These are phyloP conservation scores for Amanita thiersii DNA, from an alignment of 768 basidiomycete genomes.

Conservation along the genomic window DNA sequence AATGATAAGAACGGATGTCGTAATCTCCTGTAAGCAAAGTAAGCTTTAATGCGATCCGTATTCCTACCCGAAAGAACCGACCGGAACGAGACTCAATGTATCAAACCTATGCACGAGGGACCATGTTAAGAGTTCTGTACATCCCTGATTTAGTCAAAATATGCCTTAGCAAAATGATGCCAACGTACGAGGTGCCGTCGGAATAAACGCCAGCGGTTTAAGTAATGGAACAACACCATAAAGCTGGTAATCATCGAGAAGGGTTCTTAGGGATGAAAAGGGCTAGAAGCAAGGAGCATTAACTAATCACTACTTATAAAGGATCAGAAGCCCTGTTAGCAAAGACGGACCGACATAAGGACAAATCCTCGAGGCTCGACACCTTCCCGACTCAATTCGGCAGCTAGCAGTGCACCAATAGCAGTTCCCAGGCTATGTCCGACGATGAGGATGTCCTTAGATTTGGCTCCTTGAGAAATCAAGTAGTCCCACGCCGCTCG, in stretches of 20 bases:
- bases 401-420: constrained; percentile 40
- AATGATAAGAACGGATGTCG: constrained; percentile 59
- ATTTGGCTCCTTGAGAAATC: constrained; percentile 35
- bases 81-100: constrained; percentile 51
- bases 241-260: constrained; percentile 63
- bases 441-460: constrained; percentile 48
- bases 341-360: constrained; percentile 35
- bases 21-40: constrained; percentile 39
- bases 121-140: constrained; percentile 42
- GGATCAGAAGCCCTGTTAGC: too few relatives aligned
- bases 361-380: constrained; percentile 37
- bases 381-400: constrained; percentile 36
- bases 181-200: constrained; percentile 53
- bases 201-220: constrained; percentile 59
- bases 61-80: constrained; percentile 18
- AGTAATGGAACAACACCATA: constrained; percentile 62
- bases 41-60: constrained; percentile 2
- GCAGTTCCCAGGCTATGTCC: constrained; percentile 78
- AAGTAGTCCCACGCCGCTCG: constrained; percentile 60
- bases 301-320: neutral
- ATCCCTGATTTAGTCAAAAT: constrained; percentile 3
- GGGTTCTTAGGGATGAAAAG: constrained; percentile 46
- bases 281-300: constrained; percentile 21
- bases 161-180: neutral
- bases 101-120: constrained; percentile 53